Percentiles rank a stretch among this genome's conserved stretches.
These are phyloP conservation scores for Phytophthora uliginosa DNA, from an alignment of 352 stramenopile genomes.

Conservation along the genomic window DNA sequence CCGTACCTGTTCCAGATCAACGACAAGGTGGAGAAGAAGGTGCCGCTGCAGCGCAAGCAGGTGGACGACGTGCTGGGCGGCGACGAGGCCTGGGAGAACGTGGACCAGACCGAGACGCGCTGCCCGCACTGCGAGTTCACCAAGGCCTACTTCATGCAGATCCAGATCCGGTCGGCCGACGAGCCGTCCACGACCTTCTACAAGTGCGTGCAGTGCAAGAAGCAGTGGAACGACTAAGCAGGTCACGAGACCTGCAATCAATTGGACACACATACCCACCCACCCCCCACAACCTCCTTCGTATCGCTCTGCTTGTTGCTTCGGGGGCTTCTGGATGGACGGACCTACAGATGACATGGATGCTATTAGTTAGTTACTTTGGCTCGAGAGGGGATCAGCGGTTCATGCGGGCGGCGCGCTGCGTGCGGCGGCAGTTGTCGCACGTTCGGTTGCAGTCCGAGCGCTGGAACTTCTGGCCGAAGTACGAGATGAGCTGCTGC, in stretches of 20 bases:
- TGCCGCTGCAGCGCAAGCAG: conserved; percentile 96
- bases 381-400: conserved; percentile 8
- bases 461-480: conserved; percentile 79
- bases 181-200: conserved; percentile 99
- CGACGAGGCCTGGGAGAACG: conserved; percentile 98
- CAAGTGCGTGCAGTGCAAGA: conserved; percentile 98
- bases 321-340: no score
- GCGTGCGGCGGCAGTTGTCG: conserved; percentile 73
- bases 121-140: conserved; percentile 97
- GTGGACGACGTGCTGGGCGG: conserved; percentile 99
- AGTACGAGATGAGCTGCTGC: conserved; percentile 83
- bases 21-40: conserved; percentile 91
- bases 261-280: neutral
- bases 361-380: conserved; percentile 10
- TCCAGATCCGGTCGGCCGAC: conserved; percentile 99
- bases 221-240: conserved; percentile 97
- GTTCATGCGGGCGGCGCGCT: conserved; percentile 39
- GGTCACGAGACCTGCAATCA: neutral
- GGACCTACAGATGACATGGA: conserved; percentile 18
- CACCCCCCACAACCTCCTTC: neutral
- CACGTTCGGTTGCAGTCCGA: conserved; percentile 68
- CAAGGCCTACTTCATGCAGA: conserved; percentile 99
- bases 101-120: conserved; percentile 96
- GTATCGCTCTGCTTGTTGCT: neutral
- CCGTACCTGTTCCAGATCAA: conserved; percentile 92